phyloP scores from a whole-genome alignment of 306 rosid genomes.

The Trichosanthes cucumerina region DNA sequence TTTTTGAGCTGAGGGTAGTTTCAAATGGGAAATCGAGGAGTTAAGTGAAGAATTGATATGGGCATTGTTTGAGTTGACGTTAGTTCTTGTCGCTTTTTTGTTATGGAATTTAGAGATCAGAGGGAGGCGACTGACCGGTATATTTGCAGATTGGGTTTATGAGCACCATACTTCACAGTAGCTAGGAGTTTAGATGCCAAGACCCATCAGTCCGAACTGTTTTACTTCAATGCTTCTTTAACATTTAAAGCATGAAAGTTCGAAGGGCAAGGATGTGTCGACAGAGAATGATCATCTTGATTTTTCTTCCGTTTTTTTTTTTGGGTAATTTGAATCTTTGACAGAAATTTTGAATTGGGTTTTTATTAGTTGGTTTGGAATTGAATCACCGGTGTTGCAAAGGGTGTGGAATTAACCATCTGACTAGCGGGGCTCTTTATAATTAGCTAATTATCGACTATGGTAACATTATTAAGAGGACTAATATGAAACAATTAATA shows the following conservation, averaged over 20 bases:
- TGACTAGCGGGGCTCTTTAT: neutral
- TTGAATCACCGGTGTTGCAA: neutral
- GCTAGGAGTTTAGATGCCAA: neutral
- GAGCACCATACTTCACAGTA: neutral
- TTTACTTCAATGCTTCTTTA: neutral
- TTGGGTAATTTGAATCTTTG: neutral
- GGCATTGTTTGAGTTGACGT: neutral
- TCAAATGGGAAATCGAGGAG: neutral
- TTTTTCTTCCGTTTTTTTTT: neutral
- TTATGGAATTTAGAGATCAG: neutral
- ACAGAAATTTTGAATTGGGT: neutral
- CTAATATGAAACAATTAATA: neutral
- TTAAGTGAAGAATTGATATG: conserved; percentile 10
- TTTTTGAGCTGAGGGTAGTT: conserved; percentile 1
- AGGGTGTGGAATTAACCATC: neutral
- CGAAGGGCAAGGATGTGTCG: neutral
- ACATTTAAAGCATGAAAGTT: neutral
- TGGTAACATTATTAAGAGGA: neutral
- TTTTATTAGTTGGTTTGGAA: neutral
- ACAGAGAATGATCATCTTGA: neutral
- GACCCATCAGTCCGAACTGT: neutral
- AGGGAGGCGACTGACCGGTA: neutral
- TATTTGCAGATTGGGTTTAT: conserved; percentile 3
- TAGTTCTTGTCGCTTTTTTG: neutral
- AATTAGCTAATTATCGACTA: neutral